Evolutionary conservation across 2,329 filamentous ascomycete species (phyloP).

Genomic region (Beauveria brongniartii): DNA sequence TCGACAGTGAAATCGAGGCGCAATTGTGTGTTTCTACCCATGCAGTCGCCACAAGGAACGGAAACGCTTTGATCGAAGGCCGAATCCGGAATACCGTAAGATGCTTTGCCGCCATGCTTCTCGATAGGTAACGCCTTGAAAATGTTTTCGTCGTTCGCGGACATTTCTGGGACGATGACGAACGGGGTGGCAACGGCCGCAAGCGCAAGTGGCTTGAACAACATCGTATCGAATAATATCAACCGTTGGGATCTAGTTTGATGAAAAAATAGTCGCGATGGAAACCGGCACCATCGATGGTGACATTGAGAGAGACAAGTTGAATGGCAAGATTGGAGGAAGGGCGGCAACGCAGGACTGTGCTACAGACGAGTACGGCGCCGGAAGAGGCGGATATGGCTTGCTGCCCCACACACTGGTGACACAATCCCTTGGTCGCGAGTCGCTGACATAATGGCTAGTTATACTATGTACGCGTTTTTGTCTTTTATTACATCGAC

Average conservation of each 20-base stretch:
- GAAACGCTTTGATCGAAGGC: slow-evolving; percentile 33
- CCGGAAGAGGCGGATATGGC: slow-evolving; percentile 9
- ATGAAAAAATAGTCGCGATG: neutral
- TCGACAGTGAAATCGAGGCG: slow-evolving; percentile 48
- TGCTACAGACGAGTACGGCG: neutral
- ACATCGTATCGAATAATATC: slow-evolving; percentile 17
- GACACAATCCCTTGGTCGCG: neutral
- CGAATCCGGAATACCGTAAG: slow-evolving; percentile 28
- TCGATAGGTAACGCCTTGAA: slow-evolving; percentile 33
- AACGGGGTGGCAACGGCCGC: slow-evolving; percentile 36
- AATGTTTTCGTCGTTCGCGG: slow-evolving; percentile 33
- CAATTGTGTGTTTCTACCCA: slow-evolving; percentile 37
- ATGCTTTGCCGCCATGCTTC: slow-evolving; percentile 15
- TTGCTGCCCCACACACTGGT: slow-evolving; percentile 1
- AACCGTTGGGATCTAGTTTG: neutral
- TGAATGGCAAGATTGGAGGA: neutral
- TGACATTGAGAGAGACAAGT: neutral
- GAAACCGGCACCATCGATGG: neutral
- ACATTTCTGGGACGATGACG: slow-evolving; percentile 44
- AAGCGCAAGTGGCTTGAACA: slow-evolving; percentile 24
- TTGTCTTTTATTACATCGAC: neutral
- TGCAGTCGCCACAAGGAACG: slow-evolving; percentile 48
- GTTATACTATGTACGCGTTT: neutral
- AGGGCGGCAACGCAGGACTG: neutral
- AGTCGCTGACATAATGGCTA: neutral